Evolutionary conservation across 768 basidiomycete genomes (phyloP).

Genomic region (Phaffia australis): DNA sequence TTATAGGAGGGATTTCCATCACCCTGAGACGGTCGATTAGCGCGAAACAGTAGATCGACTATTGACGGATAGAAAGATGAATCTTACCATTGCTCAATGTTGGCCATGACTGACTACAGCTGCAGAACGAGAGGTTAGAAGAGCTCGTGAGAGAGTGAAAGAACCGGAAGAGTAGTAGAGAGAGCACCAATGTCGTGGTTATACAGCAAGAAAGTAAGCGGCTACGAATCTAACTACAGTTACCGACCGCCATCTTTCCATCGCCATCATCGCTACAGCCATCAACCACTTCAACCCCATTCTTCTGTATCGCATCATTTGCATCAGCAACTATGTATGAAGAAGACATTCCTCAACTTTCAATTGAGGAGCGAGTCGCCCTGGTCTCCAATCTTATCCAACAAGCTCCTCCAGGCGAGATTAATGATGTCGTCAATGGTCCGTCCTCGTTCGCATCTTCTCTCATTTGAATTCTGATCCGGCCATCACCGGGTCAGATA

Average conservation of each 20-base stretch:
- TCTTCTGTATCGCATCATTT: background rate
- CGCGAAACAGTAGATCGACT: background rate
- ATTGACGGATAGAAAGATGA: background rate
- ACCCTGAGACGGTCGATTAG: constrained; percentile 44
- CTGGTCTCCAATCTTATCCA: constrained; percentile 64
- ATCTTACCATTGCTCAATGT: constrained; percentile 22
- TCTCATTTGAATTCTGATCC: background rate
- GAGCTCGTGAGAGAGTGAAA: too few relatives aligned
- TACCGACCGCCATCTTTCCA: background rate
- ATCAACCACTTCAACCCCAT: background rate
- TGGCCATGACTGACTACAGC: constrained; percentile 4
- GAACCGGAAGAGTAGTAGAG: too few relatives aligned
- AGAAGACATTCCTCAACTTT: background rate
- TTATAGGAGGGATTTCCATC: constrained; percentile 80
- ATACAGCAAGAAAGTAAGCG: too few relatives aligned
- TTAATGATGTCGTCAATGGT: constrained; percentile 93
- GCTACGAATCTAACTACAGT: too few relatives aligned
- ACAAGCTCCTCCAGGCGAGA: constrained; percentile 89
- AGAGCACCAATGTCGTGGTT: too few relatives aligned
- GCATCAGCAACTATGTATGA: background rate
- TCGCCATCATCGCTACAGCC: background rate
- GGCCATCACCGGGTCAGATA: background rate
- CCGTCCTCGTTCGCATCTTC: constrained; percentile 12
- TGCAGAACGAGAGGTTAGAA: too few relatives aligned
- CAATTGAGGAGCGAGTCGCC: constrained; percentile 27